Evolutionary conservation across 148 eudicot species (phyloP), one percentile per base, ranked within the genome.

Genomic region (Vaccinium darrowii): DNA sequence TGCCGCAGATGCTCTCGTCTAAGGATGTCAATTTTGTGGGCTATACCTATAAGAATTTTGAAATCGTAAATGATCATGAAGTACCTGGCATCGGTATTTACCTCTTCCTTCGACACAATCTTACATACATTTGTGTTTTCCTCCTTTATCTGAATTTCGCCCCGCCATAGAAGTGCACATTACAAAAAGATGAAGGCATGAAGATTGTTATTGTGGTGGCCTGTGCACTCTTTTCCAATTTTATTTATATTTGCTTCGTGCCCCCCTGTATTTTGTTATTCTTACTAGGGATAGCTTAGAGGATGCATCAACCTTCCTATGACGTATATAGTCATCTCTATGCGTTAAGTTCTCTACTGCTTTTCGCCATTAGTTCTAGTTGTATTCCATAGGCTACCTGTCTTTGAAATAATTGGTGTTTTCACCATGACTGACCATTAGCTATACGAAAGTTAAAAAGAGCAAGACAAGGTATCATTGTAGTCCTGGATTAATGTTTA

Each of bases 11-110:
- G 95, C 95, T 95, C 36, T 82, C 98, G 7, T 95, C 98, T 15
- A 95, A 94, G 87, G 98, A 95, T 82, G 94, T 95, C 88, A 95
- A 95, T 91, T 95, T 95, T 80, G 94, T 95, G 77, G 98, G 98
- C 73, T 95, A 95, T 82, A 95, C 98, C 19, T 95, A 95, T 87
- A 95, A 95, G 92, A 95, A 95, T 88, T 94, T 94, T 79, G 97
- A 95, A 88, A 94, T 95, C 67, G 94, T 95, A 79, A 95, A 95
- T 86, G 97, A 94, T 71, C 95, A 93, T 87, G 97, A 94, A 88
- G 94, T 95, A 80, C 94, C 97, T 58, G 98, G 97, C 85, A 90
- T 94, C 4, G 90, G 98, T 95, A 91, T 82, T 85, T 83, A 58
- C 76, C 82, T 39, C 50, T 39, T 75, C 36, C 73, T 43, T 51